Evolutionary conservation across 805 yeast species (phyloP), one percentile per base, ranked within the genome.

Genomic region (Nakazawaea peltata): DNA sequence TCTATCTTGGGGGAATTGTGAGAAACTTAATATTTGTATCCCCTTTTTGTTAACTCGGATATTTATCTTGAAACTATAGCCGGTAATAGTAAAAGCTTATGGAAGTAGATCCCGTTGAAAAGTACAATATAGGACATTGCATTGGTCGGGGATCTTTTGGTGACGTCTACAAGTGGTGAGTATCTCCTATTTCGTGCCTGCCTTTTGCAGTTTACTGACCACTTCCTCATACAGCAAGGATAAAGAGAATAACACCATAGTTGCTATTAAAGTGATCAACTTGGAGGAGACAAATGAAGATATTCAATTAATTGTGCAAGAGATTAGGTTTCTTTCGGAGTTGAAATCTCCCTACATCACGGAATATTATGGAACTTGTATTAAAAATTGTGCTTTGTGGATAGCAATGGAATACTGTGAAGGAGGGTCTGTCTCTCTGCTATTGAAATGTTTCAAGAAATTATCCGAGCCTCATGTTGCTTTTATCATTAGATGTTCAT

Each of bases 321-420:
- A 92, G 49, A 82, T 90, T 36, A 74, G 72, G 33, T 75, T 88
- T 42, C 60, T 92, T 18, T 73, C 83, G 15, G 75, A 75, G 33
- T 56, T 88, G 39, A 65, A 65, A 32, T 74, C 81, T n/a, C 72
- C 71, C 1, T 73, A 71, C 47, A 75, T 92, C 34, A 85, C 92
- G 2, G 65, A 67, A 28, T 77, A 77, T 50, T 67, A 61, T 47
- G 77, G 76, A 32, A 77, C 95, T 1, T 72, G 75, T 48, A 54
- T 81, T 4, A 63, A 67, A 29, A 85, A 76, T 29, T 74, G 75
- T 28, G 67, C 74, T 5, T 74, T 92, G 74, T 88, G 87, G 81
- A 83, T 90, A 32, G 80, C 80, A 4, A 85, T 92, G 96, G 98
- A 90, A 54, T 86, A 72, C 51, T 92, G 97, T 56, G 95, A 90